Percentiles rank a stretch among this genome's conserved stretches.
These are phyloP conservation scores for Lactarius sanguifluus DNA, from an alignment of 768 basidiomycete species.

Conservation along the genomic window DNA sequence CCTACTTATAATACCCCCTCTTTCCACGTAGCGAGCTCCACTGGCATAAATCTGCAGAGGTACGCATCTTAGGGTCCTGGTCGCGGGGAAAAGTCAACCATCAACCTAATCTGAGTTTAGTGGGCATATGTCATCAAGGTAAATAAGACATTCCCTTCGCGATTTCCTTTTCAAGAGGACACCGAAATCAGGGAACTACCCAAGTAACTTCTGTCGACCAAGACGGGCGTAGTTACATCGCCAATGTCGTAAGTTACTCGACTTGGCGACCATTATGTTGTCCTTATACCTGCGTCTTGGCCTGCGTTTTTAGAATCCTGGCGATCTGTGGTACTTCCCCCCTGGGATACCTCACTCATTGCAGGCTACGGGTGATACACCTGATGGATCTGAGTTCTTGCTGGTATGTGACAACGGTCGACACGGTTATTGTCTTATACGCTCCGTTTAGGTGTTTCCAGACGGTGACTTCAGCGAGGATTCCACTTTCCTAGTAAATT, in stretches of 20 bases:
- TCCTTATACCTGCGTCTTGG: too few relatives aligned
- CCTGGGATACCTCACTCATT: constrained; percentile 41
- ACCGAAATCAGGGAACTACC: constrained; percentile 21
- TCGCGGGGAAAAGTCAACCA: background rate
- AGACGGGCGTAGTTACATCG: constrained; percentile 26
- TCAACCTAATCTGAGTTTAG: constrained; percentile 17
- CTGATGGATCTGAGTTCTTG: constrained; percentile 38
- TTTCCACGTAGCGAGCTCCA: constrained; percentile 35
- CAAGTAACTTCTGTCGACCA: constrained; percentile 24
- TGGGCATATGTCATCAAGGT: constrained; percentile 40
- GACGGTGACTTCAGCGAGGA: constrained; percentile 39
- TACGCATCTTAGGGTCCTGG: constrained; percentile 4
- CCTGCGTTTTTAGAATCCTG: constrained; percentile 18
- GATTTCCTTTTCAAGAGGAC: background rate
- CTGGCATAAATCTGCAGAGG: constrained; percentile 38
- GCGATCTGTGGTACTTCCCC: constrained; percentile 37
- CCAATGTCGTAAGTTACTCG: constrained; percentile 20
- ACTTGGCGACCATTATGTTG: background rate
- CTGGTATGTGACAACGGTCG: constrained; percentile 31
- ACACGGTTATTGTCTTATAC: background rate
- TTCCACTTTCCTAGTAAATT: constrained; percentile 38
- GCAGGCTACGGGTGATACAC: constrained; percentile 36
- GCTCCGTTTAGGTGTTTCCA: constrained; percentile 36
- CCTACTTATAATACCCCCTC: background rate
- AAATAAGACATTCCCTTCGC: background rate